These are phyloP conservation scores for Lactifluus hygrophoroides DNA, from an alignment of 768 basidiomycete genomes.

Conservation along the genomic window DNA sequence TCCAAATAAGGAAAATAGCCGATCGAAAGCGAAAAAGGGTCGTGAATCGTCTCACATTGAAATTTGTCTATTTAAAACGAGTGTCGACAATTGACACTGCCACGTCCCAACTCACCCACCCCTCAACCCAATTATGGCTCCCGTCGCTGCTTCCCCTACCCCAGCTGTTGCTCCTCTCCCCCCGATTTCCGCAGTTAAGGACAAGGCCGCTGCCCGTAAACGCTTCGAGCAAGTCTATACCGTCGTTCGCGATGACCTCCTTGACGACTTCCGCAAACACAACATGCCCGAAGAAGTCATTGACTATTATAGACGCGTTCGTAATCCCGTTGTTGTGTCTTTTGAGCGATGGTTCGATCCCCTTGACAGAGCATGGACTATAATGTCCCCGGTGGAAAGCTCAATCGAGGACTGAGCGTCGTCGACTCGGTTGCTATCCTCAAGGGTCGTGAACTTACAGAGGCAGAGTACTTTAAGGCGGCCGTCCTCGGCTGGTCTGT, in stretches of 20 bases:
- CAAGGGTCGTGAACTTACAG: constrained; percentile 56
- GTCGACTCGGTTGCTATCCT: constrained; percentile 89
- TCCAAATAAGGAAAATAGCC: no score
- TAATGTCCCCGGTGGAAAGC: constrained; percentile 95
- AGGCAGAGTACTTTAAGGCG: constrained; percentile 82
- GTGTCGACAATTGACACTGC: no score
- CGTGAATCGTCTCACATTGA: no score
- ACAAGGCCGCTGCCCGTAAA: constrained; percentile 31
- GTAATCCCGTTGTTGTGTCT: constrained; percentile 22
- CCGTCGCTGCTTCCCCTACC: constrained; percentile 6
- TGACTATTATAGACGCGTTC: constrained; percentile 76
- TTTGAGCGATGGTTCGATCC: not conserved
- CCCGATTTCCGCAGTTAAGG: not conserved
- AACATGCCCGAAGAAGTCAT: constrained; percentile 79
- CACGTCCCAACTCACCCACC: no score
- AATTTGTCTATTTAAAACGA: no score
- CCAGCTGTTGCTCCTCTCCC: not conserved
- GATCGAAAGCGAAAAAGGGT: no score
- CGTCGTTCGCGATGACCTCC: constrained; percentile 66
- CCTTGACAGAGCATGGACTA: constrained; percentile 67
- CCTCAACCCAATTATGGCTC: constrained; percentile 1
- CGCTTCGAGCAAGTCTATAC: constrained; percentile 70
- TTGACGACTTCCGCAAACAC: constrained; percentile 55
- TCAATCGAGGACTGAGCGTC: constrained; percentile 94
- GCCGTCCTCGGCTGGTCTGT: constrained; percentile 93